A percentile compares a stretch with the other conserved stretches of the same genome.
phyloP scores from a whole-genome alignment of 306 rosid species.

The Corylus americana region DNA sequence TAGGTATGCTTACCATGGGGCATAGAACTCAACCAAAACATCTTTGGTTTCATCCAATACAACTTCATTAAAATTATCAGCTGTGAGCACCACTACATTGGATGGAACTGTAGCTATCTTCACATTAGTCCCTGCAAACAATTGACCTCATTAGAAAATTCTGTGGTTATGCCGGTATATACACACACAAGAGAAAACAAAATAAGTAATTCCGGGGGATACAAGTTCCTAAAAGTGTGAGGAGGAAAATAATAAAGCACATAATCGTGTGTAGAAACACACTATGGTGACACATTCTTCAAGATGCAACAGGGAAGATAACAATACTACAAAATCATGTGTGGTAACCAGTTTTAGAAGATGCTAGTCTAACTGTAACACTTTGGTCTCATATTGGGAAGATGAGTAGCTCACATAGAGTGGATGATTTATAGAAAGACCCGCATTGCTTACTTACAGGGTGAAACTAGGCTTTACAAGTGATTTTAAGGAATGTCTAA shows the following conservation, averaged over 20 bases:
- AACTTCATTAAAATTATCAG: slow-evolving; percentile 71
- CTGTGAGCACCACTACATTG: slow-evolving; percentile 62
- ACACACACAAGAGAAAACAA: slow-evolving; percentile 2
- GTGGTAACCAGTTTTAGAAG: not conserved
- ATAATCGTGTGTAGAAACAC: not conserved
- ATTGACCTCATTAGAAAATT: slow-evolving; percentile 22
- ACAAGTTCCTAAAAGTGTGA: not conserved
- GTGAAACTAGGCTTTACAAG: too few species aligned
- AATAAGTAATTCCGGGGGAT: not conserved
- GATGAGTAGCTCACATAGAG: too few species aligned
- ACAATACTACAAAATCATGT: not conserved
- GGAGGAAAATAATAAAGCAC: not conserved
- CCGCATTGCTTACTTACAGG: too few species aligned
- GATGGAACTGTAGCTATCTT: slow-evolving; percentile 79
- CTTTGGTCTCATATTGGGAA: too few species aligned
- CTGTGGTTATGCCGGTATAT: not conserved
- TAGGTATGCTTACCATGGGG: slow-evolving; percentile 73
- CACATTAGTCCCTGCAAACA: slow-evolving; percentile 77
- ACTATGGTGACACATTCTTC: not conserved
- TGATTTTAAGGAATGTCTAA: too few species aligned
- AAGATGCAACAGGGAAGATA: not conserved
- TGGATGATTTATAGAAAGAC: too few species aligned
- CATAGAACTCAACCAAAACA: slow-evolving; percentile 95
- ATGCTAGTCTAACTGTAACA: not conserved
- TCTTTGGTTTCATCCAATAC: slow-evolving; percentile 82